These are phyloP conservation scores for Candida glaebosa DNA, from an alignment of 805 yeast species.

Conservation along the genomic window DNA sequence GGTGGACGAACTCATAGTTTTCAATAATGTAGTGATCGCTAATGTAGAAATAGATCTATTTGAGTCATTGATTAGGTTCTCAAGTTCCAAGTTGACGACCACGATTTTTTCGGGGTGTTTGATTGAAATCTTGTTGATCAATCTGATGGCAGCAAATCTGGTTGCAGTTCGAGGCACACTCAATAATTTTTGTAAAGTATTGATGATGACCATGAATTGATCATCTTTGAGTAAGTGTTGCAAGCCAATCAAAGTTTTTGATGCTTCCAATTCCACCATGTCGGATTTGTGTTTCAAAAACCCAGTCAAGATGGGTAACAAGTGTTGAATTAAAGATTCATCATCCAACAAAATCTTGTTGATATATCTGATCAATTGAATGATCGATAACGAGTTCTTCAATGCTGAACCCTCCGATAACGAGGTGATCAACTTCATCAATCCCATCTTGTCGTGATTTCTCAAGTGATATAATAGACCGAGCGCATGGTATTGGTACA, in stretches of 20 bases:
- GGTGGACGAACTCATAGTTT: constrained; percentile 80
- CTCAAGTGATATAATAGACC: constrained; percentile 86
- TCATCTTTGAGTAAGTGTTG: constrained; percentile 56
- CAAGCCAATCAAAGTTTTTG: constrained; percentile 61
- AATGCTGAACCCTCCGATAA: constrained; percentile 58
- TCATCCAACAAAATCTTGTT: constrained; percentile 73
- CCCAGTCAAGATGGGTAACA: constrained; percentile 61
- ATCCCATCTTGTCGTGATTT: constrained; percentile 90
- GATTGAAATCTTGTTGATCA: constrained; percentile 81
- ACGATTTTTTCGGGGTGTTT: constrained; percentile 75
- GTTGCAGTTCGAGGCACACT: constrained; percentile 87
- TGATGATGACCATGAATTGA: constrained; percentile 67
- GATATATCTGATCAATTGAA: constrained; percentile 80
- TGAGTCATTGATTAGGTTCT: constrained; percentile 78
- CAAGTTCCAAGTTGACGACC: constrained; percentile 81
- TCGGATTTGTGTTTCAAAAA: constrained; percentile 81
- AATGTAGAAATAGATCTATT: constrained; percentile 93
- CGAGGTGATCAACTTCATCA: constrained; percentile 84
- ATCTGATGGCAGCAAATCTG: constrained; percentile 89
- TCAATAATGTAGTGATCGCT: constrained; percentile 92
- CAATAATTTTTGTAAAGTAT: constrained; percentile 70
- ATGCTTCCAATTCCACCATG: constrained; percentile 89
- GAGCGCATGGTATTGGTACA: constrained; percentile 93
- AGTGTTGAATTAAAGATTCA: constrained; percentile 52
- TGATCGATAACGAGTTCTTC: constrained; percentile 77